Conservation (phyloP, 1,139 yeast genomes). For the Casaregolazyma lundiana region DNA sequence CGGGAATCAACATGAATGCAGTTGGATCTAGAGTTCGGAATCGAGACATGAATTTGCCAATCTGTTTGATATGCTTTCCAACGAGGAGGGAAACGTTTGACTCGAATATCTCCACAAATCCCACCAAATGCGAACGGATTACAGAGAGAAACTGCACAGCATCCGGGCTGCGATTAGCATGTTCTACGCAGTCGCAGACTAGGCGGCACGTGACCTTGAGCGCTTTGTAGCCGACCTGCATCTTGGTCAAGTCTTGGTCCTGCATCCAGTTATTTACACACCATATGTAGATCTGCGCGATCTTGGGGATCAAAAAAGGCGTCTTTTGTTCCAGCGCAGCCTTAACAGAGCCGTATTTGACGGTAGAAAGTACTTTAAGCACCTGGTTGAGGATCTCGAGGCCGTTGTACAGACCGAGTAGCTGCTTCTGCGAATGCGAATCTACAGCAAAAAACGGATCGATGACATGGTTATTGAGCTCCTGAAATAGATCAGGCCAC, state of each 20-base stretch:
- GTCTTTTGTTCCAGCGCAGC: conserved; percentile 72
- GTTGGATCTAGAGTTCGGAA: conserved; percentile 59
- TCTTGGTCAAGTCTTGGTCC: conserved; percentile 32
- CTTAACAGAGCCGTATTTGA: conserved; percentile 77
- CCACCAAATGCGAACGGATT: conserved; percentile 57
- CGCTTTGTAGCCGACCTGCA: conserved; percentile 73
- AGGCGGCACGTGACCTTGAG: conserved; percentile 71
- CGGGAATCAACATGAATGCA: conserved; percentile 64
- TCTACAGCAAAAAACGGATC: neutral
- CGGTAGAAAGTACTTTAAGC: conserved; percentile 65
- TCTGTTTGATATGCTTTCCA: conserved; percentile 68
- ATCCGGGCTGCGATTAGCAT: conserved; percentile 56
- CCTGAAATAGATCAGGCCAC: conserved; percentile 79
- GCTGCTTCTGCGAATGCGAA: conserved; percentile 38
- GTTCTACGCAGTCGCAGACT: conserved; percentile 71
- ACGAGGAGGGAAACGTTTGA: conserved; percentile 47
- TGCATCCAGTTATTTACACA: conserved; percentile 62
- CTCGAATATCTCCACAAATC: conserved; percentile 52
- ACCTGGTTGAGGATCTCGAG: conserved; percentile 69
- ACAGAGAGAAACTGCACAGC: conserved; percentile 56
- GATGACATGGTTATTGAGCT: conserved; percentile 37
- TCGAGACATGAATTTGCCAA: conserved; percentile 66
- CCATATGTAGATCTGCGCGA: conserved; percentile 54
- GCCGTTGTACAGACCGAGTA: conserved; percentile 54
- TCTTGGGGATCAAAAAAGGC: conserved; percentile 53